Base-by-base conservation (phyloP, 805 yeast species). In the Phaffomyces antillensis region DNA sequence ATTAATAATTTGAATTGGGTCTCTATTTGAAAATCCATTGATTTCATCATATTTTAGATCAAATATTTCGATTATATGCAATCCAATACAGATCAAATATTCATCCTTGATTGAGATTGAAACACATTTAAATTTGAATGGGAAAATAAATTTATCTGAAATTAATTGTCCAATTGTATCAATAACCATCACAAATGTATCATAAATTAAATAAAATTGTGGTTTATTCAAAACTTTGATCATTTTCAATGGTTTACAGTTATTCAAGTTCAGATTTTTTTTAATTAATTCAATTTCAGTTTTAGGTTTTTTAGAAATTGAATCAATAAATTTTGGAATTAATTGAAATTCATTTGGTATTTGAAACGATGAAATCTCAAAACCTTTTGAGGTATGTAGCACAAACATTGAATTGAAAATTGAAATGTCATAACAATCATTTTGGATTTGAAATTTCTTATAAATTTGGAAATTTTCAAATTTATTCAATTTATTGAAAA, bases 41-140 rank as follows among this genome's bases (percentile, higher is more conserved):
- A 62, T 63, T 17, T 71, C 70, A 42, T 64, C 62, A 48, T 69
- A 73, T 38, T 73, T 72, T 24, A 83, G 65, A 32, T 79, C 72
- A 67, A 89, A 79, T 3, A 87, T 70, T 56, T 87, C 95, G 9
- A 86, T 69, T 39, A 81, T 72, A 51, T 84, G 88, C 18, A 80
- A 79, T 36, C 83, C 78, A 26, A 79, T 72, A 5, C 83, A 60
- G 8, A 80, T 58, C 44, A 81, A 60, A 52, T 68, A 76, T 13
- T 75, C 77, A 33, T 67, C 67, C 39, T 69, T 50, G 16, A 76
- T 61, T 3, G 71, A 65, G 7, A 70, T 73, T 2, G 60, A 61
- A 1, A 62, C 52, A 45, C 75, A 70, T 45, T 60, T 63, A 47
- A 70, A 71, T 45, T 70, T 71, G 46, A 72, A 59, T 7, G 71